Evolutionary conservation across 75 land plant genomes (phyloP).

Genomic region (Picea glauca): DNA sequence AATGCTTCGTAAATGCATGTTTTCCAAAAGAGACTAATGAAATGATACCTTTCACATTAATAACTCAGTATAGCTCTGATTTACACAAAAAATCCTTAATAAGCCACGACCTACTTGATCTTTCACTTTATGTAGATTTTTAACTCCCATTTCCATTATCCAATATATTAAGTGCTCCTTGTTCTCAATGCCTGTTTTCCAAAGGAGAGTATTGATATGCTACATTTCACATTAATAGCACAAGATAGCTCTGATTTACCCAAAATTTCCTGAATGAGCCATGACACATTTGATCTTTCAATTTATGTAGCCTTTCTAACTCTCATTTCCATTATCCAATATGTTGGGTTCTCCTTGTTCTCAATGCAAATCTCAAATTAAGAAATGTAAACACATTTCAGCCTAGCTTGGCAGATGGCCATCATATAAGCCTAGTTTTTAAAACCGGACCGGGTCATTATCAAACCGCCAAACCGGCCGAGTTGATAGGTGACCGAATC

Average conservation of each 20-base stretch:
- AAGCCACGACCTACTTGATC: background rate
- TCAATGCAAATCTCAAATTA: background rate
- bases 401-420: too few species aligned
- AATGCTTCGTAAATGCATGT: background rate
- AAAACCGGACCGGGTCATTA: too few species aligned
- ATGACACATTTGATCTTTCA: background rate
- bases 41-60: background rate
- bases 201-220: background rate
- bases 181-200: background rate
- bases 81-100: background rate
- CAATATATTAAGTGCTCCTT: background rate
- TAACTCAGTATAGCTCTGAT: background rate
- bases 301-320: background rate
- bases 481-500: too few species aligned
- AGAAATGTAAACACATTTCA: background rate
- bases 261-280: background rate
- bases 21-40: background rate
- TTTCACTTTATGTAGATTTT: background rate
- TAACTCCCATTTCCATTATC: background rate
- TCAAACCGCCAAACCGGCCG: too few species aligned
- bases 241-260: background rate
- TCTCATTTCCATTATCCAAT: background rate
- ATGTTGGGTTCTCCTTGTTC: background rate
- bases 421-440: too few species aligned
- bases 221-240: background rate